Base-by-base conservation (phyloP, 129 eudicot genomes). In the Mikania micrantha region DNA sequence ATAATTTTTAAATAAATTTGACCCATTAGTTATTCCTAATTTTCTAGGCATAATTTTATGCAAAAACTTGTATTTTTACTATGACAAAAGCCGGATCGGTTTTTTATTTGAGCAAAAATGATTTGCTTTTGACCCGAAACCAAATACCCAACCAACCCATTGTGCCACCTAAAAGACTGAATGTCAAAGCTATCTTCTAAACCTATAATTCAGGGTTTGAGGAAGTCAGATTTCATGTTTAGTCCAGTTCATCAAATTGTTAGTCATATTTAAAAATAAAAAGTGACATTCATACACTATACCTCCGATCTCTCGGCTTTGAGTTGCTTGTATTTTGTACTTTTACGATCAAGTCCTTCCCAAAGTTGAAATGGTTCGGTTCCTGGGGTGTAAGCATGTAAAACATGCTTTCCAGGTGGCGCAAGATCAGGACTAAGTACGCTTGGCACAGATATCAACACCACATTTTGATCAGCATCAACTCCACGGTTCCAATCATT, bases 391-490 rank as follows among this genome's bases (percentile, higher is more conserved):
- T 92, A 92, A 28, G 98, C 98, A 80, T 92, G 98, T 52, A 92
- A 68, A 32, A 92, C 86, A 73, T 92, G 98, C 64, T 92, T 92
- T 63, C 96, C 96, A 35, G 91, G 90, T 19, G 98, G 96, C 0
- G 96, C 96, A 27, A 92, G 87, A 77, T 87, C 84, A 1, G 91
- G 83, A 73, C 98, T 88, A 57, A 92, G 90, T 32, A 81, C 89
- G 70, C 88, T 92, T 0, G 96, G 98, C 42, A 92, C 90, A 29
- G 98, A 92, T 76, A 92, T 86, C 77, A 92, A 78, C 72, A 92
- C 98, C 36, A 92, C 98, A 58, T 92, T 92, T 79, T 92, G 98
- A 80, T 92, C 98, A 38, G 98, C 96, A 80, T 92, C 98, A 42
- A 92, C 98, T 74, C 98, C 98, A 59, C 95, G 83, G 20, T 60